phyloP scores from a whole-genome alignment of 2,329 filamentous ascomycete genomes.

The Dactylella cylindrospora region DNA sequence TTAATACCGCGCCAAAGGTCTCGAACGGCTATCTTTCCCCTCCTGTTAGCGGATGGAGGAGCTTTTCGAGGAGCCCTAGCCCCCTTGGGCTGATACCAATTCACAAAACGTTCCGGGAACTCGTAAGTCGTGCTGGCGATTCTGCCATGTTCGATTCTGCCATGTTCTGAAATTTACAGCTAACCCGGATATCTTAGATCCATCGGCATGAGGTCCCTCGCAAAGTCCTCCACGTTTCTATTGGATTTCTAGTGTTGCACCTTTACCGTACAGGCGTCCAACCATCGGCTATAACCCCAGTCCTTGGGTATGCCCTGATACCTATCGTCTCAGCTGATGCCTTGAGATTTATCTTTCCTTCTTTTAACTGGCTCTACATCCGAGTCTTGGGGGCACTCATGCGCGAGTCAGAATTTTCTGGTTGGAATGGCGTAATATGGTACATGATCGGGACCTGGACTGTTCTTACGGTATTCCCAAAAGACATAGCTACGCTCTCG shows the following conservation, averaged over 20 bases:
- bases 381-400: slow-evolving; percentile 82
- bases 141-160: neutral
- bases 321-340: slow-evolving; percentile 82
- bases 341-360: slow-evolving; percentile 76
- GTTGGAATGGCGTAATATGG: slow-evolving; percentile 96
- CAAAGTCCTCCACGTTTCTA: slow-evolving; percentile 90
- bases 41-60: slow-evolving; percentile 65
- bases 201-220: slow-evolving; percentile 97
- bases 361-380: slow-evolving; percentile 86
- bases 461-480: slow-evolving; percentile 83
- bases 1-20: neutral
- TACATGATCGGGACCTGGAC: slow-evolving; percentile 89
- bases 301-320: slow-evolving; percentile 75
- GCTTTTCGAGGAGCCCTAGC: slow-evolving; percentile 86
- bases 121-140: slow-evolving; percentile 59
- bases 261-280: slow-evolving; percentile 81
- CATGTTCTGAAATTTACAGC: neutral
- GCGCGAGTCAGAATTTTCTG: slow-evolving; percentile 91
- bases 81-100: slow-evolving; percentile 93
- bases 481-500: slow-evolving; percentile 86
- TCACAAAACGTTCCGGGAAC: slow-evolving; percentile 83
- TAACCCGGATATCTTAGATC: slow-evolving; percentile 51
- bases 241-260: slow-evolving; percentile 88
- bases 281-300: slow-evolving; percentile 75
- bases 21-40: slow-evolving; percentile 32